Conservation (phyloP, 345 rosid genomes). For the Orychophragmus violaceus region DNA sequence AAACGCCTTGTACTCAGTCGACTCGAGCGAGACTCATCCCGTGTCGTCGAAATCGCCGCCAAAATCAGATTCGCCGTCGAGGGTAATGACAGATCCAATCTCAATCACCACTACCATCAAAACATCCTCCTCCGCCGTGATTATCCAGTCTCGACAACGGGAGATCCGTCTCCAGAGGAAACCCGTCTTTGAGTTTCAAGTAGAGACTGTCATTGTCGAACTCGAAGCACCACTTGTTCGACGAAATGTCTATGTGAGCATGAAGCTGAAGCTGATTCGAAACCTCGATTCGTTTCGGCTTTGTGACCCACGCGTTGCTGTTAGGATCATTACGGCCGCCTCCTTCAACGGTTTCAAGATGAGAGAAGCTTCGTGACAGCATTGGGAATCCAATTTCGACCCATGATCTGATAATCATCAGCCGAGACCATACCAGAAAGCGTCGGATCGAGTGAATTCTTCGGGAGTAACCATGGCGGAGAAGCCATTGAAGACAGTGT, state of each 20-base stretch:
- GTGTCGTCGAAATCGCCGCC: no score
- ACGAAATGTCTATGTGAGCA: slow-evolving; percentile 30
- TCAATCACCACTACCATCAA: no score
- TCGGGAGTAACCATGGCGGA: no score
- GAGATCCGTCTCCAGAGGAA: slow-evolving; percentile 45
- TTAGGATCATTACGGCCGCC: neutral
- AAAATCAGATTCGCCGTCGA: no score
- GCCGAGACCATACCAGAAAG: slow-evolving; percentile 47
- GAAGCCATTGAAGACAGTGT: no score
- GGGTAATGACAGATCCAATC: no score
- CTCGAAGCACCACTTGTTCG: slow-evolving; percentile 47
- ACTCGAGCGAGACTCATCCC: no score
- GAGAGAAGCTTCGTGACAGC: slow-evolving; percentile 42
- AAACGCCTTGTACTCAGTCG: no score
- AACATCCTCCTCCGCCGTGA: no score
- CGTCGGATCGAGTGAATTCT: no score
- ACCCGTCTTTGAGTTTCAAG: slow-evolving; percentile 62
- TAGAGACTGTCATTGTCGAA: slow-evolving; percentile 49
- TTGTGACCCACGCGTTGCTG: slow-evolving; percentile 17
- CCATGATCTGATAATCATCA: slow-evolving; percentile 52
- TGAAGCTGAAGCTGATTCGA: slow-evolving; percentile 64
- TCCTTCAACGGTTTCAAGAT: slow-evolving; percentile 38
- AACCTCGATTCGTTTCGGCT: slow-evolving; percentile 45
- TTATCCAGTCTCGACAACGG: no score
- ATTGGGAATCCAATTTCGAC: slow-evolving; percentile 44